Base-by-base conservation (phyloP, 2,329 filamentous ascomycete species). In the Dryadomyces sulphureus region DNA sequence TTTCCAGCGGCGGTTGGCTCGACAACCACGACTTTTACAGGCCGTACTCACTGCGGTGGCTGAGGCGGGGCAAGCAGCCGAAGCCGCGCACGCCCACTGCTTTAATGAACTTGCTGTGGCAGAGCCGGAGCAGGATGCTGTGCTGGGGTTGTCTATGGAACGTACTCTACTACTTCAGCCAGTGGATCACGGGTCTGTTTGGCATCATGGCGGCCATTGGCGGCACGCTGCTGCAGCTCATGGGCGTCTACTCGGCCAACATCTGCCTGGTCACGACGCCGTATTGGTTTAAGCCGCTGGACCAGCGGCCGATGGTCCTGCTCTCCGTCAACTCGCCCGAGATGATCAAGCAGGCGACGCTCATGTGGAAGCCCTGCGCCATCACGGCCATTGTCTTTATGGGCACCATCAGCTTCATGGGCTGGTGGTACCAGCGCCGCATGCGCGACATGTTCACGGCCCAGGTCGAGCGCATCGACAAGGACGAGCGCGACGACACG, bases 201-300 rank as follows among this genome's bases (percentile, higher is more conserved):
- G 52, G 70, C 65, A 51, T 70, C 62, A 53, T 70, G 62, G 30
- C 55, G 0, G 50, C 54, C 11, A 41, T 57, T 5, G 54, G 52
- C 3, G 55, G 55, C 16, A 57, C 55, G 0, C 19, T 50, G 17
- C 54, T 57, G 54, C 54, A 57, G 49, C 47, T 57, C 12, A 45
- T 57, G 34, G 55, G 55, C 9, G 53, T 57, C 8, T 57, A 57
- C 30, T 39, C 50, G 19, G 50, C 53, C 11, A 45, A 50, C 27
- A 52, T 57, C 20, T 55, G 54, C 44, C 43, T 47, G 32, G 24
- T 55, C 21, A 54, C 51, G 1, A 49, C 49, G 1, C 6, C 30
- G 2, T 42, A 53, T 44, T 57, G 55, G 55, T 43, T 50, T 8
- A n/a, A 43, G 41, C 52, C 50, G 7, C 41, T 43, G 1, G 45